Percentiles rank a stretch among this genome's conserved stretches.
Conservation (phyloP, 108 stramenopile species). For the Cyclotella cryptica region DNA sequence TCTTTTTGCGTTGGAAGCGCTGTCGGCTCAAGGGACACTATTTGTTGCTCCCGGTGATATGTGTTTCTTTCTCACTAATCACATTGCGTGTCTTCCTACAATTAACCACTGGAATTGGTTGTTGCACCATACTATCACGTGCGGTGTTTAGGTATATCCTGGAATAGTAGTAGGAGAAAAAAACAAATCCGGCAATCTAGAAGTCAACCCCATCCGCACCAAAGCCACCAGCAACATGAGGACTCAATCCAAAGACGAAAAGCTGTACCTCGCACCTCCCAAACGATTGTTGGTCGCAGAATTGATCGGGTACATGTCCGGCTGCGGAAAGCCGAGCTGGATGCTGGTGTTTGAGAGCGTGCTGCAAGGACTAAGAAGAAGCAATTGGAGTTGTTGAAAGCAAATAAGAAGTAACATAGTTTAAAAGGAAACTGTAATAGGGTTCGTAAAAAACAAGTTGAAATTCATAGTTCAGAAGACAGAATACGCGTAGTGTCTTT, state of each 20-base stretch:
- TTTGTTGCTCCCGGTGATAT: conserved; percentile 91
- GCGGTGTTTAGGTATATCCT: conserved; percentile 71
- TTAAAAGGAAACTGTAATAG: too few relatives aligned
- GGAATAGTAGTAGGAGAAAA: conserved; percentile 98
- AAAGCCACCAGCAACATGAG: conserved; percentile 95
- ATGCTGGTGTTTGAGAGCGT: conserved; percentile 71
- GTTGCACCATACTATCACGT: too few relatives aligned
- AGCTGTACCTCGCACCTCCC: conserved; percentile 84
- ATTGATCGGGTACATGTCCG: conserved; percentile 94
- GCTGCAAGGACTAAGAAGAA: conserved; percentile 74
- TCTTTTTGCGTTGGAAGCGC: conserved; percentile 75
- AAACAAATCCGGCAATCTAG: conserved; percentile 71
- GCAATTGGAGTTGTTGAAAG: conserved; percentile 59
- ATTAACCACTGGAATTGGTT: too few relatives aligned
- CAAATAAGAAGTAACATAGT: conserved; percentile 7
- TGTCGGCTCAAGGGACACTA: conserved; percentile 87
- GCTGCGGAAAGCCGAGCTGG: conserved; percentile 86
- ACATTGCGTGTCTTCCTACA: too few relatives aligned
- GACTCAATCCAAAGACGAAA: conserved; percentile 92
- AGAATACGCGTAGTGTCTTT: too few relatives aligned
- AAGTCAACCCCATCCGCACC: conserved; percentile 91
- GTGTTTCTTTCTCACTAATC: too few relatives aligned
- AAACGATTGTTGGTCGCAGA: conserved; percentile 91
- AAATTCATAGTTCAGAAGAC: too few relatives aligned
- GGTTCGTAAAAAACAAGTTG: too few relatives aligned